phyloP scores from a whole-genome alignment of 805 yeast species.

The Wickerhamiella azymoides region DNA sequence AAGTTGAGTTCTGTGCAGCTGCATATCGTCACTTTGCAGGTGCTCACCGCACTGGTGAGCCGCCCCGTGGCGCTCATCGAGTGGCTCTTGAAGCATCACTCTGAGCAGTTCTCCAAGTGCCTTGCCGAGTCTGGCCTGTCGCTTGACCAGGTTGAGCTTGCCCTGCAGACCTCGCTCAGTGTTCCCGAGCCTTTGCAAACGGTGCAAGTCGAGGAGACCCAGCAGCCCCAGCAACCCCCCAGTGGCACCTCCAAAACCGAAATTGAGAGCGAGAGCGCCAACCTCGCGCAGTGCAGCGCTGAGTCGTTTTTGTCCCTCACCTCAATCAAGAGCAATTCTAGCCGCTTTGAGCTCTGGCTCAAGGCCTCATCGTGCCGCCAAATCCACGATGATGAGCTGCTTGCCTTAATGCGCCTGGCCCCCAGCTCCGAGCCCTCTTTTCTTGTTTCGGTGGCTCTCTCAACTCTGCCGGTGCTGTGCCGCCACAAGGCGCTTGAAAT shows the following conservation, averaged over 20 bases:
- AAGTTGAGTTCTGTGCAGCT: slow-evolving; percentile 6
- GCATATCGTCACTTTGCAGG: neutral
- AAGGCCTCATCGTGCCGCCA: slow-evolving; percentile 12
- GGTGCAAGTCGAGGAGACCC: neutral
- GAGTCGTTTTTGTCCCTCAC: slow-evolving; percentile 12
- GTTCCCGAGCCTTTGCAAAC: neutral
- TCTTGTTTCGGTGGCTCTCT: slow-evolving; percentile 25
- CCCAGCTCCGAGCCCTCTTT: slow-evolving; percentile 23
- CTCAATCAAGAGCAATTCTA: slow-evolving; percentile 2
- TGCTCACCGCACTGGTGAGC: slow-evolving; percentile 19
- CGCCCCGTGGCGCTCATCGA: slow-evolving; percentile 30
- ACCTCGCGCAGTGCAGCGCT: slow-evolving; percentile 6
- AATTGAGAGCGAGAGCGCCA: slow-evolving; percentile 1
- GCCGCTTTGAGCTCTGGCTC: slow-evolving; percentile 17
- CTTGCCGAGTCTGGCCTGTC: slow-evolving; percentile 5
- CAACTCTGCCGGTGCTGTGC: slow-evolving; percentile 26
- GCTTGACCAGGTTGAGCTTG: slow-evolving; percentile 45
- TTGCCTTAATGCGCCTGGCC: slow-evolving; percentile 13
- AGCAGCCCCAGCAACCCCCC: too few species aligned
- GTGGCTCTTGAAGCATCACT: slow-evolving; percentile 27
- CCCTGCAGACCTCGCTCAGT: slow-evolving; percentile 47
- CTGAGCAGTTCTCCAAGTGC: slow-evolving; percentile 17
- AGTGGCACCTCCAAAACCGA: neutral
- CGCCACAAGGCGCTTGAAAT: slow-evolving; percentile 24
- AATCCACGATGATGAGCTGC: slow-evolving; percentile 11